Evolutionary conservation across 345 rosid species (phyloP), one percentile per base, ranked within the genome.

Genomic region (Syzygium aqueum): DNA sequence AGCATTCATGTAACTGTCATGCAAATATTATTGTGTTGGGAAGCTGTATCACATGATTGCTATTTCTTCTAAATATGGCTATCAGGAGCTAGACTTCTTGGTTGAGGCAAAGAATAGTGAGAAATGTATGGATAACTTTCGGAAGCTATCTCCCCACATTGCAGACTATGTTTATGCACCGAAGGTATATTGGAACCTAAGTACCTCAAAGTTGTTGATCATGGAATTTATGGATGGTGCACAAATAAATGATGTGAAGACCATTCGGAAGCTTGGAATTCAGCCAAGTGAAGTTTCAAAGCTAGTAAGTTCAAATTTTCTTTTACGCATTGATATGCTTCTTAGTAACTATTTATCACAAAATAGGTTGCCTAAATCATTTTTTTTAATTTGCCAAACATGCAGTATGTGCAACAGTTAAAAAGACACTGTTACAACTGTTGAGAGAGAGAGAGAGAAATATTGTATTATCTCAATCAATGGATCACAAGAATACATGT

Each of bases 151-250:
- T 91, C 98, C 99, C 87, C 96, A 93, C 89, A 92, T 96, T 90
- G 98, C 99, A 82, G 95, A 92, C 54, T 93, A 88, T 88, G 93
- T 96, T 85, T 95, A 97, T 90, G 96, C 98, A 17, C 99, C 99
- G 53, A 91, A 90, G 85, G 91, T 97, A 61, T 86, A 92, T 87
- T 97, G 99, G 99, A 94, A 92, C 87, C 91, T 95, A 89, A 96
- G 96, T 89, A 92, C 99, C 88, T 93, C 98, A 85, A 97, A 94
- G 92, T 89, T 97, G 89, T 90, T 97, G 89, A 95, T 94, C 52
- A 97, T 97, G 99, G 99, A 97, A 90, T 97, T 93, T 91, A 95
- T 97, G 87, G 99, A 97, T 83, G 99, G 97, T 90, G 98, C 95
- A 78, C 96, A 94, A 89, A 93, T 96, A 87, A 92, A 94, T 88